Percentiles rank a stretch among this genome's conserved stretches.
Evolutionary conservation across 73 alveolate species (phyloP).

Genomic region (Tetrahymena thermophila): DNA sequence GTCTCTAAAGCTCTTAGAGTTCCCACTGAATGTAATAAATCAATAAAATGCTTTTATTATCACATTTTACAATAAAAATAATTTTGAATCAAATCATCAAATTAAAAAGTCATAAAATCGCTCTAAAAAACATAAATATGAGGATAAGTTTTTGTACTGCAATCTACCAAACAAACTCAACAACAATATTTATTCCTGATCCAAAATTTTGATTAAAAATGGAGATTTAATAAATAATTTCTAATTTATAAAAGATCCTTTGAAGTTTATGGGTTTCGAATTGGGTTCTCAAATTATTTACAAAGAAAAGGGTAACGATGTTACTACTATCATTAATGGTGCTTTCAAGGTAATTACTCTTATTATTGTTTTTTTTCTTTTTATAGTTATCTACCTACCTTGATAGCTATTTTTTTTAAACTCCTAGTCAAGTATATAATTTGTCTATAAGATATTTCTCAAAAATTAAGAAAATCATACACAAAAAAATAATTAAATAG

Average conservation of each 20-base stretch:
- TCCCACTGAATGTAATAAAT: constrained; percentile 53
- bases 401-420: constrained; percentile 1
- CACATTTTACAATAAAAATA: neutral
- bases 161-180: neutral
- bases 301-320: constrained; percentile 45
- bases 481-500: no score
- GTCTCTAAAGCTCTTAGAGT: constrained; percentile 74
- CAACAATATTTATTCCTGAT: constrained; percentile 8
- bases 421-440: constrained; percentile 46
- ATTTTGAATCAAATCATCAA: neutral
- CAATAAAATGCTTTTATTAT: neutral
- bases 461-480: no score
- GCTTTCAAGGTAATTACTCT: neutral
- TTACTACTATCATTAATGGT: constrained; percentile 50
- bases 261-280: constrained; percentile 50
- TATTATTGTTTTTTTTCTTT: neutral
- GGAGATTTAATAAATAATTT: neutral
- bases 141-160: no score
- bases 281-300: constrained; percentile 42
- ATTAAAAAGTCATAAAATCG: neutral
- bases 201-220: neutral
- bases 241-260: constrained; percentile 28
- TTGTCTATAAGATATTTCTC: constrained; percentile 38
- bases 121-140: neutral
- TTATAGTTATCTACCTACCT: neutral